phyloP scores from a whole-genome alignment of 805 yeast genomes.

The Candida multigemmis region DNA sequence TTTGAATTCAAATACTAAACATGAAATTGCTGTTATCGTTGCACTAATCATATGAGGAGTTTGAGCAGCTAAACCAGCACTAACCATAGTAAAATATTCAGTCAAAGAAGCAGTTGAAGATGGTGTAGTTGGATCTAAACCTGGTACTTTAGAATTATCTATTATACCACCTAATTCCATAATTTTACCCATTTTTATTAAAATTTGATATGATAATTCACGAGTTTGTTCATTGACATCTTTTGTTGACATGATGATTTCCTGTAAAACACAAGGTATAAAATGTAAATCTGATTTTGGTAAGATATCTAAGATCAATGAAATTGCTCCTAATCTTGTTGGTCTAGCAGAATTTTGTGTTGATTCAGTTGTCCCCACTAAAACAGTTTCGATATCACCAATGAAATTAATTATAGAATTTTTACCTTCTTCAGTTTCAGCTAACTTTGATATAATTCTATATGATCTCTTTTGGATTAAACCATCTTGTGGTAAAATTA shows the following conservation, averaged over 20 bases:
- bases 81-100: constrained; percentile 85
- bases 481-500: constrained; percentile 43
- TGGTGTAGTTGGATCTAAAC: constrained; percentile 54
- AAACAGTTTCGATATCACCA: constrained; percentile 47
- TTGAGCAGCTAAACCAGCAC: constrained; percentile 94
- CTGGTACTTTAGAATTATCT: constrained; percentile 56
- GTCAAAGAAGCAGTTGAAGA: constrained; percentile 58
- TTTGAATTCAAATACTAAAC: constrained; percentile 81
- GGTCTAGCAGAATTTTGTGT: constrained; percentile 73
- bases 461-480: constrained; percentile 85
- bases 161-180: constrained; percentile 67
- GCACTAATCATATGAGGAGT: constrained; percentile 96
- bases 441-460: constrained; percentile 61
- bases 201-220: constrained; percentile 63
- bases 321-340: constrained; percentile 64
- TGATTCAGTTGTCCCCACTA: constrained; percentile 47
- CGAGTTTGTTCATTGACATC: constrained; percentile 91
- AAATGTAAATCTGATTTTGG: constrained; percentile 63
- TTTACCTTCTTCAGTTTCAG: constrained; percentile 61
- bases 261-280: constrained; percentile 77
- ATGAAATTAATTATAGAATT: constrained; percentile 44
- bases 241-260: constrained; percentile 83
- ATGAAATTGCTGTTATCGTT: constrained; percentile 76
- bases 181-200: constrained; percentile 72
- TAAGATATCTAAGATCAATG: constrained; percentile 47